Percentiles rank a stretch among this genome's conserved stretches.
These are phyloP conservation scores for Tulasnella sp. DNA, from an alignment of 768 basidiomycete species.

Conservation along the genomic window DNA sequence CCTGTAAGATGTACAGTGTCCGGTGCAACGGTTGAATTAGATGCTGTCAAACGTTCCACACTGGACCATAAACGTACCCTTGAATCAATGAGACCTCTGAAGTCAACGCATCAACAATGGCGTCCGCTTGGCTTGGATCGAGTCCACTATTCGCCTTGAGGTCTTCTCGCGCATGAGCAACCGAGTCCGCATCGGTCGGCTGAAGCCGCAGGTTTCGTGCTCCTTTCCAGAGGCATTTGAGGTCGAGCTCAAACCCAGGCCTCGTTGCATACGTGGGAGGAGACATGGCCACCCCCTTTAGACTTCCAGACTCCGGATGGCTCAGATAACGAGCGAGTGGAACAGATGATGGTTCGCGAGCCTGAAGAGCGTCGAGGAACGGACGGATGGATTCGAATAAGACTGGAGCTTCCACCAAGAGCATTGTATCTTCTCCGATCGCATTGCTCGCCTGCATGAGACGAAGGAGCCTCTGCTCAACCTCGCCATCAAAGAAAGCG, in stretches of 20 bases:
- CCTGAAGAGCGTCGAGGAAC: conserved; percentile 49
- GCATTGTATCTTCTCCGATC: not conserved
- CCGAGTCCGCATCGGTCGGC: conserved; percentile 29
- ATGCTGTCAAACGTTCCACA: not conserved
- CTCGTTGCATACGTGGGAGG: conserved; percentile 47
- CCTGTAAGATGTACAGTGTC: conserved; percentile 24
- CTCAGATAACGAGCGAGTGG: conserved; percentile 45
- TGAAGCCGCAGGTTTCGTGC: conserved; percentile 32
- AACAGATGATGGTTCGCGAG: conserved; percentile 40
- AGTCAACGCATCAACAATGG: conserved; percentile 48
- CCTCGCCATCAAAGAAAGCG: conserved; percentile 49
- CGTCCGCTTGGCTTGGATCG: conserved; percentile 61
- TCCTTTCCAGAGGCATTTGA: conserved; percentile 41
- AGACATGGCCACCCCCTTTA: conserved; percentile 25
- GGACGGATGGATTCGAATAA: conserved; percentile 60
- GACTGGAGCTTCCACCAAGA: conserved; percentile 50
- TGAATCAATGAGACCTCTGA: conserved; percentile 58
- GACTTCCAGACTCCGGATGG: conserved; percentile 24
- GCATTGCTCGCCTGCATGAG: not conserved
- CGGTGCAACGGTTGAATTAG: not conserved
- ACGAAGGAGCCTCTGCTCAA: conserved; percentile 34
- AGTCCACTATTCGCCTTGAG: conserved; percentile 38
- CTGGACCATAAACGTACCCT: too few species aligned
- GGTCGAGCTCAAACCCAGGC: conserved; percentile 47
- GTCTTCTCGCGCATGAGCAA: conserved; percentile 35